Base-by-base conservation (phyloP, 140 eudicot species). In the Cichorium intybus region DNA sequence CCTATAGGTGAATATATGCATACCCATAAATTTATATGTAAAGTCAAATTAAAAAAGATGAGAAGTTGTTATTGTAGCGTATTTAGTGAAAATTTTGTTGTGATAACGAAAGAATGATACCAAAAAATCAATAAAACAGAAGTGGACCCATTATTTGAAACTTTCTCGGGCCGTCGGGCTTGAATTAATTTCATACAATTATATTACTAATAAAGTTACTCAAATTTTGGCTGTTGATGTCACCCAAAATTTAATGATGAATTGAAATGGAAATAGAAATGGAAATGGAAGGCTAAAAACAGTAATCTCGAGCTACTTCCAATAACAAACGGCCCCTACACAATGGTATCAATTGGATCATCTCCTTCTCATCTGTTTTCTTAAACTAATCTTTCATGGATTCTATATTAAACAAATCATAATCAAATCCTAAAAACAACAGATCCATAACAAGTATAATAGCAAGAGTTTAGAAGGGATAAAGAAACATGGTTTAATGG, bases 131-230 rank as follows among this genome's bases (percentile, higher is more conserved):
- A 43, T 15, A 23, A 14, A 60, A 60, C 66, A 60, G 17, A n/a
- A 22, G 7, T 39, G 20, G n/a, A 11, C n/a, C 43, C 66, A 15
- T 4, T 24, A 41, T 29, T 24, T 24, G 39, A 52, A 67, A 52
- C 11, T 10, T 10, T 27, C 16, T 53, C 55, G 16, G 53, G 73
- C 55, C 45, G 33, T 24, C 73, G 7, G 56, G 17, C 56, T 68
- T 68, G 73, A 68, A 64, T 68, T 55, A 17, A 37, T 3, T 24
- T 68, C 4, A 26, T 12, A 48, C 4, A 34, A 17, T 59, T 59
- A 59, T 22, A 9, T 8, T 34, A 34, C 10, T 12, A 56, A 56
- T 33, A 1, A 31, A 15, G 6, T 0, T 58, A n/a, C 1, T 20
- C 17, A 59, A 26, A 62, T 20, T 11, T 34, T n/a, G n/a, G n/a